A percentile compares a stretch with the other conserved stretches of the same genome.
Evolutionary conservation across 2,329 filamentous ascomycete genomes (phyloP).

Genomic region (Zasmidium cellare): DNA sequence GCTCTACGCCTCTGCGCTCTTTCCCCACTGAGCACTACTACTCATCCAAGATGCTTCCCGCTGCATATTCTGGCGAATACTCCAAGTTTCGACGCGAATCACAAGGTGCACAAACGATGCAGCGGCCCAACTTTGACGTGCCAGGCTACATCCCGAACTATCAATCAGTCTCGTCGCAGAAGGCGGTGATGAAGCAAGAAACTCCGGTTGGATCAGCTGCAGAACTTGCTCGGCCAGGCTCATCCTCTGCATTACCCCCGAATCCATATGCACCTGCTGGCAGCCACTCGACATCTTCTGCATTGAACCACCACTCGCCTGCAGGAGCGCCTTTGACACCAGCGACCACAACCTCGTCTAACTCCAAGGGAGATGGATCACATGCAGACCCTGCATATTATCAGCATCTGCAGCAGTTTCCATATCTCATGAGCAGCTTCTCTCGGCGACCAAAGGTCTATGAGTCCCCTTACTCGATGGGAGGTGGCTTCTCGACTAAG

Average conservation of each 20-base stretch:
- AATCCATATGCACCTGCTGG: constrained; percentile 24
- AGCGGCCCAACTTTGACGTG: constrained; percentile 27
- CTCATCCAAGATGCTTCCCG: constrained; percentile 36
- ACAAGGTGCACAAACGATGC: constrained; percentile 30
- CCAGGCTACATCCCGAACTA: constrained; percentile 27
- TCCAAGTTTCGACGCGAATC: constrained; percentile 36
- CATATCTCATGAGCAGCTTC: constrained; percentile 48
- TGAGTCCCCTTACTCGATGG: constrained; percentile 47
- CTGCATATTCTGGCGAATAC: constrained; percentile 38
- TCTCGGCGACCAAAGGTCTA: constrained; percentile 47
- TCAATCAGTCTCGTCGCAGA: constrained; percentile 28
- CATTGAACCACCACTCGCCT: constrained; percentile 35
- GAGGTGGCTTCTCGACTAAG: constrained; percentile 42
- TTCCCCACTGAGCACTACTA: constrained; percentile 40
- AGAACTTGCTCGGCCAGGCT: constrained; percentile 1
- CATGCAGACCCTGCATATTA: constrained; percentile 40
- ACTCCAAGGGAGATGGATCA: constrained; percentile 24
- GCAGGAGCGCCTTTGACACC: constrained; percentile 32
- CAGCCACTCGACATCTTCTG: constrained; percentile 25
- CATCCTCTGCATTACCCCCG: constrained; percentile 19
- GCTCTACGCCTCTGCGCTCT: constrained; percentile 29
- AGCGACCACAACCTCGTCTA: constrained; percentile 31
- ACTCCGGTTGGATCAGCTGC: too few species aligned
- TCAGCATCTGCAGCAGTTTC: constrained; percentile 45
- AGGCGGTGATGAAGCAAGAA: constrained; percentile 24